Base-by-base conservation (phyloP, 495 filamentous ascomycete genomes). In the Symbiotaphrina buchneri region DNA sequence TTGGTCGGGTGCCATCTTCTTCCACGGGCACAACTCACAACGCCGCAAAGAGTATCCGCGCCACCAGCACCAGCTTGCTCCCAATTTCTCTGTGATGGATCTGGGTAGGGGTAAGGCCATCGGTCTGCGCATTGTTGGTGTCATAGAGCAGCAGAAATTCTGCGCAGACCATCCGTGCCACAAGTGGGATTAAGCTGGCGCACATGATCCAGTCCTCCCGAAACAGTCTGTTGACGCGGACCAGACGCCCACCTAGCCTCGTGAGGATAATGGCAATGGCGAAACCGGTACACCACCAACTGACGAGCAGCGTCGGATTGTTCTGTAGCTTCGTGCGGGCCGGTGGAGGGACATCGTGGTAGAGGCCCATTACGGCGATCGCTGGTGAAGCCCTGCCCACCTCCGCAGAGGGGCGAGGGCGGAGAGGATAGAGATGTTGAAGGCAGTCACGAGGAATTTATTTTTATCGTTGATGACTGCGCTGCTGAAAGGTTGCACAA, bases 221-320 rank as follows among this genome's bases (percentile, higher is more conserved):
- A 34, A 93, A 94, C 21, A 94, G 60, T 39, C 58, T 65, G 46
- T 91, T 72, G 18, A 74, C 78, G 17, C 87, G 62, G 5, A 82
- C 55, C 45, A 81, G 85, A 23, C 87, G 72, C 15, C 87, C 84
- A 33, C 45, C 51, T 6, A 93, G 48, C 0, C 87, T 66, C 19
- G 80, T 57, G 11, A 81, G 35, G 36, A 97, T 92, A 37, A 93
- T 76, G 22, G 65, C 61, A 28, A 82, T 52, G 20, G 81, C 77
- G 45, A 90, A 87, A 5, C 55, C 56, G 5, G 82, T 90, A 35
- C 79, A 80, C 87, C 87, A 93, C 78, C 82, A 94, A 45, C 76
- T 84, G 42, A 87, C 80, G 32, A 94, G 58, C 24, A 97, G 61
- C 0, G 78, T 82, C 15, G 80, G 70, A 37, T 80, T 74, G 51